phyloP scores from a whole-genome alignment of 352 stramenopile genomes.

The Pythium inflatum region DNA sequence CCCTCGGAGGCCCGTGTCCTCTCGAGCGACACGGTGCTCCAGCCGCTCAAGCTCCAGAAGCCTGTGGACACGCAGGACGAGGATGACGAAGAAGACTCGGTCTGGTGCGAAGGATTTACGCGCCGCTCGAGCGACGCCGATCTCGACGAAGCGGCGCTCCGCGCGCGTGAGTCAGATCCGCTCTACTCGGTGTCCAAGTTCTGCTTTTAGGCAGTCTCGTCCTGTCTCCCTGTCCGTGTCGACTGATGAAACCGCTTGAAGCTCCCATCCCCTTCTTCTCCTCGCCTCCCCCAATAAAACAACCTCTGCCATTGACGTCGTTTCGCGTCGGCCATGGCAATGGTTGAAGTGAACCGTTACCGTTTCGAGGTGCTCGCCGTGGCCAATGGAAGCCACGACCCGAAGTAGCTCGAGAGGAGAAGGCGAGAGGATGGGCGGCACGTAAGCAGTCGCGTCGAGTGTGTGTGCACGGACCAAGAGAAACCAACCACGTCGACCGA shows the following conservation, averaged over 20 bases:
- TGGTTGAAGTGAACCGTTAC: slow-evolving; percentile 23
- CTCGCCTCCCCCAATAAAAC: slow-evolving; percentile 12
- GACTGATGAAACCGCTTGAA: slow-evolving; percentile 12
- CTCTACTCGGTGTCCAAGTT: slow-evolving; percentile 32
- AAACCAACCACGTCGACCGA: not conserved
- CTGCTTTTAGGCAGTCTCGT: slow-evolving; percentile 31
- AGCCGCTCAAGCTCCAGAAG: slow-evolving; percentile 28
- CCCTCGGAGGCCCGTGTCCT: slow-evolving; percentile 30
- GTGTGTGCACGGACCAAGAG: not conserved
- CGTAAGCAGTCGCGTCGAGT: no score
- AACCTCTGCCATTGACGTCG: no score
- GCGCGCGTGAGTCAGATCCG: slow-evolving; percentile 26
- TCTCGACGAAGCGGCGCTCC: slow-evolving; percentile 20
- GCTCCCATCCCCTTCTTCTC: not conserved
- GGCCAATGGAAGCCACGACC: slow-evolving; percentile 32
- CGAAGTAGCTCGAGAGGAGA: not conserved
- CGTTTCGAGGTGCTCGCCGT: slow-evolving; percentile 20
- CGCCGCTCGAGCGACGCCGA: slow-evolving; percentile 21
- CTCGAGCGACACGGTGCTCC: slow-evolving; percentile 17
- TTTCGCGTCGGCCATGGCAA: not conserved
- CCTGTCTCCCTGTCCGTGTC: not conserved
- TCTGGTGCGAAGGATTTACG: slow-evolving; percentile 29
- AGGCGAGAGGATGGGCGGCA: no score
- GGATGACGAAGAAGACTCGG: slow-evolving; percentile 16
- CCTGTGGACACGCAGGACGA: slow-evolving; percentile 22